Conservation (phyloP, 176 grass and related monocot species). For the Aegilops bicornis region DNA sequence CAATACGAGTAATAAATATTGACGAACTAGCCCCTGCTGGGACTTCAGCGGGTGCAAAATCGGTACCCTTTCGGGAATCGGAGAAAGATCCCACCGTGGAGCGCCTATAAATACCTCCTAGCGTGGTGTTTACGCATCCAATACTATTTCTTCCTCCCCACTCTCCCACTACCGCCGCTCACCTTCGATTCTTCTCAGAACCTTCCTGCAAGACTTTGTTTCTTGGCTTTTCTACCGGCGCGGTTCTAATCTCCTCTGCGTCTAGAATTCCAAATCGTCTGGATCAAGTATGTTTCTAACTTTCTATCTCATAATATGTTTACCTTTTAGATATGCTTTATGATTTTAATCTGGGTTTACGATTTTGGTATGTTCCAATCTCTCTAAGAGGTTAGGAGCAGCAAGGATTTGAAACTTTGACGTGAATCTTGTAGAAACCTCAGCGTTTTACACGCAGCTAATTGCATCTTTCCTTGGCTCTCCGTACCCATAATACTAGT, state of each 20-base stretch:
- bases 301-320: neutral
- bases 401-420: neutral
- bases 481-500: neutral
- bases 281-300: neutral
- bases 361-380: neutral
- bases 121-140: neutral
- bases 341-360: neutral
- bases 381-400: neutral
- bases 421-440: neutral
- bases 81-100: neutral
- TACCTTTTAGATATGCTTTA: neutral
- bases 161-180: neutral
- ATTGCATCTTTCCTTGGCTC: neutral
- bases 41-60: neutral
- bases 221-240: neutral
- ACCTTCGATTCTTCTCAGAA: neutral
- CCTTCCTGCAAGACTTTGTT: neutral
- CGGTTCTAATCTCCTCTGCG: neutral
- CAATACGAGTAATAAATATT: neutral
- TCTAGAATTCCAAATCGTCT: neutral
- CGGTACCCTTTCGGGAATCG: neutral
- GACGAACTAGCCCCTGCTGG: neutral
- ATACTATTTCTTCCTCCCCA: conserved; percentile 2
- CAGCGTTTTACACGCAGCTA: neutral
- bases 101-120: neutral